Percentiles rank a stretch among this genome's conserved stretches.
These are phyloP conservation scores for Castanea crenata DNA, from an alignment of 306 rosid species.

Conservation along the genomic window DNA sequence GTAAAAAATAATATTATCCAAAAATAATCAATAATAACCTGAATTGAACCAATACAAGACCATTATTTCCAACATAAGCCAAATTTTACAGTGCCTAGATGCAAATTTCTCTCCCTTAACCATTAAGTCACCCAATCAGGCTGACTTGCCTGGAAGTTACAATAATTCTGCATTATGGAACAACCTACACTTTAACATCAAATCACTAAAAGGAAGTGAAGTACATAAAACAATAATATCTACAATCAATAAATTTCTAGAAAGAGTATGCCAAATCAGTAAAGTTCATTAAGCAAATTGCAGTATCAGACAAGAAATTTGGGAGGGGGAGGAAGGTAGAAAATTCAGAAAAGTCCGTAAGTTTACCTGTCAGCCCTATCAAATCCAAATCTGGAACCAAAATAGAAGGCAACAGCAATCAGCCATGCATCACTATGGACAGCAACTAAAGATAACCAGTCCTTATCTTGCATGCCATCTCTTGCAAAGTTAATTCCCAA, in stretches of 20 bases:
- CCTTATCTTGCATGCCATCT: slow-evolving; percentile 94
- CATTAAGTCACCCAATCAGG: background rate
- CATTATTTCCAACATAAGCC: background rate
- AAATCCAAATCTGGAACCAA: slow-evolving; percentile 93
- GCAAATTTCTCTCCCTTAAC: background rate
- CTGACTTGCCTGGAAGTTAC: background rate
- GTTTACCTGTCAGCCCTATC: slow-evolving; percentile 77
- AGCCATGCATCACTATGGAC: slow-evolving; percentile 98
- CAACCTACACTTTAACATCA: background rate
- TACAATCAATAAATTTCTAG: background rate
- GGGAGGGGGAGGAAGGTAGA: background rate
- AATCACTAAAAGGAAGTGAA: background rate
- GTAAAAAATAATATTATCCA: background rate
- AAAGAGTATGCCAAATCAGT: background rate
- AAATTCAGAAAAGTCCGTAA: background rate
- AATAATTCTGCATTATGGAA: background rate
- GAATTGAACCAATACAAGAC: background rate
- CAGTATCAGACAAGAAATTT: slow-evolving; percentile 7
- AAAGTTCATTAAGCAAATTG: slow-evolving; percentile 4
- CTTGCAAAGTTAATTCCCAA: slow-evolving; percentile 93
- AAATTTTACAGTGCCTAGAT: background rate
- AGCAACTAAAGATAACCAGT: slow-evolving; percentile 87
- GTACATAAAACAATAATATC: background rate
- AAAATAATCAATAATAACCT: background rate
- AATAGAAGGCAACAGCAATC: slow-evolving; percentile 85